Base-by-base conservation (phyloP, 352 stramenopile species). In the Phytopythium sindhum region DNA sequence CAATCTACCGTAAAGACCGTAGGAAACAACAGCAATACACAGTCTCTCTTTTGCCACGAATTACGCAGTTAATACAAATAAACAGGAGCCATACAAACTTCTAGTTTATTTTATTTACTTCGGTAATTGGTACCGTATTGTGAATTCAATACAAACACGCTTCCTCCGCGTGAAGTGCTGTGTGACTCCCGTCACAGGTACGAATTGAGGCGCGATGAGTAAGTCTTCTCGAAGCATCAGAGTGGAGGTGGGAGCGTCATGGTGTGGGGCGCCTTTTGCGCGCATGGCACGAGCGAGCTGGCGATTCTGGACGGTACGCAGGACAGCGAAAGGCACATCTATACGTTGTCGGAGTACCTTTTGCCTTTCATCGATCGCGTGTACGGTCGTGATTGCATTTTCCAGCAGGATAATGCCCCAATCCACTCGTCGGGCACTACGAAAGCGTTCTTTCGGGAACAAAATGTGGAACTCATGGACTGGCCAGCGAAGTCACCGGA, bases 321-420 rank as follows among this genome's bases (percentile, higher is more conserved):
- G 2, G 12, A 31, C 45, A 31, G 9, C 45, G 45, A 52, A 19
- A 15, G 23, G 9, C 72, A 72, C 57, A 71, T 69, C 26, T 26
- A 66, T 26, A 69, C 44, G 11, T 29, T 67, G 0, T 65, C 48
- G 2, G 60, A 72, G 48, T 55, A 69, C 50, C 24, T 67, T 29
- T 29, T 67, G 23, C 67, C 54, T 0, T 69, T 72, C 33, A 63
- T 56, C 19, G 33, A 66, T 50, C 21, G 24, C 21, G 19, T 23
- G 45, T 51, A 64, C 50, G 66, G 53, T 23, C 60, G 56, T 17
- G 51, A 65, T 19, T 69, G 54, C 57, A 52, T 70, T 29, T 75
- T 73, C 23, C 63, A 73, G 41, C 50, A 64, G 21, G 62, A 67
- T 15, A 63, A 63, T n/a, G 47, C 54, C 2, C 55, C 31, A 6